These are phyloP conservation scores for Colletotrichum sp. DNA, from an alignment of 2,329 filamentous ascomycete genomes.

Conservation along the genomic window DNA sequence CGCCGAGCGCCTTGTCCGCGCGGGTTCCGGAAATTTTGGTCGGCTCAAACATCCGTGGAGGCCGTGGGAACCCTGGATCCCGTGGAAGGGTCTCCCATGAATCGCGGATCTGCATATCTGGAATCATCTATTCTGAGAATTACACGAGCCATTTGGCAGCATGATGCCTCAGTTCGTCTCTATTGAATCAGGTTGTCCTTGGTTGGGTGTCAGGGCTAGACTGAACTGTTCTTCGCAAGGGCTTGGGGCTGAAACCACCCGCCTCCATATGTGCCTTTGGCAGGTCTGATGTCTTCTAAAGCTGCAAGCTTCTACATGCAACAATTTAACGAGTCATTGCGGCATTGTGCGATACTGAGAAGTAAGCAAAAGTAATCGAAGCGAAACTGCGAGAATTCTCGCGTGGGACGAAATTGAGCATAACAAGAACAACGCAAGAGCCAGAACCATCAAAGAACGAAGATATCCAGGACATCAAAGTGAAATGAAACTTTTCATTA, in stretches of 20 bases:
- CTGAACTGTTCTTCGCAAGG: background rate
- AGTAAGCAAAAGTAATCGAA: background rate
- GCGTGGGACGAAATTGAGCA: background rate
- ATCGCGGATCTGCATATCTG: background rate
- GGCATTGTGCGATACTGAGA: background rate
- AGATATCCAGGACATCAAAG: background rate
- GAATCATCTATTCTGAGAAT: background rate
- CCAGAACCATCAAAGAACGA: background rate
- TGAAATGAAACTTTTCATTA: background rate
- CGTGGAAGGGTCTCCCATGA: background rate
- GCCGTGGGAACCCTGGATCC: background rate
- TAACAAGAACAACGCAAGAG: background rate
- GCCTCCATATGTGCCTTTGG: background rate
- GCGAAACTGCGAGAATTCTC: background rate
- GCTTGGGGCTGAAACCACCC: background rate
- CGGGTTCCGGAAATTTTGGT: background rate
- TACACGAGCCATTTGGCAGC: rapidly evolving
- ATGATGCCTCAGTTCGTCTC: background rate
- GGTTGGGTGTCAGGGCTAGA: background rate
- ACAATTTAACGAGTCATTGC: background rate
- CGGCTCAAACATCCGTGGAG: background rate
- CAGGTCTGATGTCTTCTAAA: background rate
- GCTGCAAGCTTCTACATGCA: background rate
- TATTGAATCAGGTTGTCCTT: background rate
- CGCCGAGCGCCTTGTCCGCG: background rate